These are phyloP conservation scores for Acacia crassicarpa DNA, from an alignment of 306 rosid genomes.

Conservation along the genomic window DNA sequence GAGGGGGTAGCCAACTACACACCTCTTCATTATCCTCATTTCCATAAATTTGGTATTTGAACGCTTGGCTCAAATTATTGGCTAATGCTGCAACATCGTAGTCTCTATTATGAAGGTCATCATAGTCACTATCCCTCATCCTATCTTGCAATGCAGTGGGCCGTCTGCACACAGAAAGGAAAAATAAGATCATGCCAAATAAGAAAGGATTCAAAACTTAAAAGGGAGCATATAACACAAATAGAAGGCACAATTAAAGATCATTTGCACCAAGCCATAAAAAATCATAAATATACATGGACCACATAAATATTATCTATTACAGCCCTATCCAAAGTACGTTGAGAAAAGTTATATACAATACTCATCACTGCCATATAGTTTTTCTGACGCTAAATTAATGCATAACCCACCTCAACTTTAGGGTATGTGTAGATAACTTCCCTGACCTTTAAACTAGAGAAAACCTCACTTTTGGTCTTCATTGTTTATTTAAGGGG, in stretches of 20 bases:
- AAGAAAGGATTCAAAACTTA: neutral
- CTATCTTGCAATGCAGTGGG: constrained; percentile 96
- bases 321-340: constrained; percentile 12
- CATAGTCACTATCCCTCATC: constrained; percentile 94
- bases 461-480: constrained; percentile 17
- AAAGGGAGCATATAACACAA: constrained; percentile 2
- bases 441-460: constrained; percentile 5
- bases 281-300: constrained; percentile 16
- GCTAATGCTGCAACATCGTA: constrained; percentile 90
- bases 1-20: constrained; percentile 20
- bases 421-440: neutral
- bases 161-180: constrained; percentile 57
- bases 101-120: constrained; percentile 89
- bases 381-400: neutral
- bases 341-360: neutral
- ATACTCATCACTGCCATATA: neutral
- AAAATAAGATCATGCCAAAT: constrained; percentile 9
- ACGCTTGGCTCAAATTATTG: constrained; percentile 95
- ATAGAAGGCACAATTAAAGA: constrained; percentile 2
- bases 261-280: neutral
- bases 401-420: neutral
- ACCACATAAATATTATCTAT: neutral
- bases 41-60: constrained; percentile 89
- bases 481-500: constrained; percentile 8
- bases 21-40: constrained; percentile 95